A percentile compares a stretch with the other conserved stretches of the same genome.
Conservation (phyloP, 257 asterid genomes). For the Paulownia fortunei region DNA sequence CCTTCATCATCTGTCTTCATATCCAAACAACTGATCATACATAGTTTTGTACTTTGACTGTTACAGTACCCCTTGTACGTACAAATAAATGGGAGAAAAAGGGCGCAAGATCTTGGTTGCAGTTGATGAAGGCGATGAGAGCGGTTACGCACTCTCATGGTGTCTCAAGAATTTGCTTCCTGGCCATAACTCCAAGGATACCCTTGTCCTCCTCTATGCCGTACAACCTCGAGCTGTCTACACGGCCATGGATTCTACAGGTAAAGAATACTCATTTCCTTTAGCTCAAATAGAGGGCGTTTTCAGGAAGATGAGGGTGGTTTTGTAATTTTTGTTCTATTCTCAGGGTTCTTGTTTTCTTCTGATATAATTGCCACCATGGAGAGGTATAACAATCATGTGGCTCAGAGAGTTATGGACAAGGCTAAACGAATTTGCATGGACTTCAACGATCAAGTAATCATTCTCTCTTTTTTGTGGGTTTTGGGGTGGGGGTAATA, state of each 20-base stretch:
- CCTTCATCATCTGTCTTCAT: too few relatives aligned
- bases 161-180: too few relatives aligned
- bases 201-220: constrained; percentile 27
- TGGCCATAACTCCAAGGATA: constrained; percentile 37
- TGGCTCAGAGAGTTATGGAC: constrained; percentile 46
- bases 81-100: constrained; percentile 26
- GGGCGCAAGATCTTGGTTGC: constrained; percentile 57
- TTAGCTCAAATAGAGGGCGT: too few relatives aligned
- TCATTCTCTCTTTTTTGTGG: not conserved
- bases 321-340: too few relatives aligned
- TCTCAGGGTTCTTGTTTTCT: constrained; percentile 56
- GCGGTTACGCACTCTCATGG: too few relatives aligned
- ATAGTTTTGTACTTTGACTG: too few relatives aligned
- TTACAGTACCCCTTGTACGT: too few relatives aligned
- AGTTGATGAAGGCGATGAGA: constrained; percentile 63
- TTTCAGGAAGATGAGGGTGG: too few relatives aligned
- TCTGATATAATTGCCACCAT: constrained; percentile 44
- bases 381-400: constrained; percentile 49
- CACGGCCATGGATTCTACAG: constrained; percentile 28
- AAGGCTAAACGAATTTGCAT: constrained; percentile 51
- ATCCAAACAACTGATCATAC: too few relatives aligned
- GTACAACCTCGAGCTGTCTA: constrained; percentile 42
- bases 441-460: constrained; percentile 33
- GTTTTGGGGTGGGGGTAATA: too few relatives aligned
- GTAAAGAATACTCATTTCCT: too few relatives aligned